Percentiles rank a stretch among this genome's conserved stretches.
Conservation (phyloP, 495 filamentous ascomycete genomes). For the Immersiella caudata region DNA sequence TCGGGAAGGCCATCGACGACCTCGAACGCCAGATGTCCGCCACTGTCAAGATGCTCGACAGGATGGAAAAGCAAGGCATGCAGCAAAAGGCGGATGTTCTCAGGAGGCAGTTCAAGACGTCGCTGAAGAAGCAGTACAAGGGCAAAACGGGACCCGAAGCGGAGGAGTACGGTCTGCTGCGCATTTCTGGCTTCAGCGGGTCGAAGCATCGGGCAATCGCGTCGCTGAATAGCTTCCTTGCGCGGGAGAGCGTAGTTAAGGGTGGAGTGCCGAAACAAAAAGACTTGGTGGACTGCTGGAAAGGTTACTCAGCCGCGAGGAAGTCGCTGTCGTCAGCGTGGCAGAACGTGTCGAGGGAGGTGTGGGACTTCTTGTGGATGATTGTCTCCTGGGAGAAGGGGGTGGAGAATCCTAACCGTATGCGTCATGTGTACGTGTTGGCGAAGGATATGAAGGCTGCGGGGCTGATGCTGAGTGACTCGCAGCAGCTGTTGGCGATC, state of each 20-base stretch:
- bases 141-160: constrained; percentile 35
- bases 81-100: constrained; percentile 41
- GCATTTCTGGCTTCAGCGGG: constrained; percentile 32
- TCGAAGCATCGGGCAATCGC: constrained; percentile 28
- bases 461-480: constrained; percentile 53
- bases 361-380: constrained; percentile 61
- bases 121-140: constrained; percentile 42
- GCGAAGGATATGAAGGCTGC: constrained; percentile 63
- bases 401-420: constrained; percentile 53
- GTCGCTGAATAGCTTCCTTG: constrained; percentile 34
- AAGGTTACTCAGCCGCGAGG: constrained; percentile 47
- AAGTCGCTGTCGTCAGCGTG: constrained; percentile 48
- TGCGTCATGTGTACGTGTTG: constrained; percentile 61
- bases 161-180: constrained; percentile 29
- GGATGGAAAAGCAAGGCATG: constrained; percentile 41
- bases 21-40: constrained; percentile 59
- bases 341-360: constrained; percentile 48
- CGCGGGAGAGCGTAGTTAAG: constrained; percentile 34
- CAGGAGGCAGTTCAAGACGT: constrained; percentile 37
- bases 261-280: constrained; percentile 35
- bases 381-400: constrained; percentile 40
- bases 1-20: constrained; percentile 46
- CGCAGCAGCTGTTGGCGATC: constrained; percentile 66
- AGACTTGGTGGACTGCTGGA: constrained; percentile 45
- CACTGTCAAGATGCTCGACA: constrained; percentile 40